Percentiles rank a stretch among this genome's conserved stretches.
Conservation (phyloP, 2,329 filamentous ascomycete genomes). For the Hymenoscyphus scutula region DNA sequence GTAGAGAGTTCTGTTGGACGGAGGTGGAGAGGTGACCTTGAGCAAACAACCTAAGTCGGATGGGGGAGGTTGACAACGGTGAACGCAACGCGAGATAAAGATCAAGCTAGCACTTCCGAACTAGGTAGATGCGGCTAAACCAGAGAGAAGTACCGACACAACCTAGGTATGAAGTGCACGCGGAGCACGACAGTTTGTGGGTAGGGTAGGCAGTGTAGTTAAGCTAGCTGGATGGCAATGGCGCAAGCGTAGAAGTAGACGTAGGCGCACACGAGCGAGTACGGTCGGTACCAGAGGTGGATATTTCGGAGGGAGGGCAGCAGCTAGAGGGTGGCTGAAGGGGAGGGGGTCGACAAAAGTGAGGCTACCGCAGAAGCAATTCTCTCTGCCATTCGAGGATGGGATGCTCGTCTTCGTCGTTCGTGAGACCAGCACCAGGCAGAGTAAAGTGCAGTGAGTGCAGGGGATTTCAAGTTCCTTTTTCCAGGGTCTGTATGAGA, state of each 20-base stretch:
- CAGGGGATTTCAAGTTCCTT: background rate
- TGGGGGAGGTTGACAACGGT: background rate
- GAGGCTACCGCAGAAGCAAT: background rate
- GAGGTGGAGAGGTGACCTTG: background rate
- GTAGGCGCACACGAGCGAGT: background rate
- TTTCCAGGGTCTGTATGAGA: constrained; percentile 7
- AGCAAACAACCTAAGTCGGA: background rate
- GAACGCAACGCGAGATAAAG: constrained; percentile 5
- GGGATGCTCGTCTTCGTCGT: constrained; percentile 1
- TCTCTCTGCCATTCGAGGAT: no score
- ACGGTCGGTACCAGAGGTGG: no score
- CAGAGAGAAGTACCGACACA: background rate
- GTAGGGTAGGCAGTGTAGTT: no score
- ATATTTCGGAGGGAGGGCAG: background rate
- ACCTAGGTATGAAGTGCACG: background rate
- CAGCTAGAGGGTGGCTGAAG: background rate
- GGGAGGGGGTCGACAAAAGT: background rate
- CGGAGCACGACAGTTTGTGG: background rate
- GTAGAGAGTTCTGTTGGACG: background rate
- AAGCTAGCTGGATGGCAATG: background rate
- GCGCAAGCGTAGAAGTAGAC: no score
- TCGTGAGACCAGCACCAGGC: background rate
- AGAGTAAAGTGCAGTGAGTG: background rate
- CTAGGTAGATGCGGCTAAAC: constrained; percentile 12
- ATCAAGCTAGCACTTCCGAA: constrained; percentile 5